phyloP scores from a whole-genome alignment of 1,139 yeast species.

The Zygosaccharomyces pseudobailii region DNA sequence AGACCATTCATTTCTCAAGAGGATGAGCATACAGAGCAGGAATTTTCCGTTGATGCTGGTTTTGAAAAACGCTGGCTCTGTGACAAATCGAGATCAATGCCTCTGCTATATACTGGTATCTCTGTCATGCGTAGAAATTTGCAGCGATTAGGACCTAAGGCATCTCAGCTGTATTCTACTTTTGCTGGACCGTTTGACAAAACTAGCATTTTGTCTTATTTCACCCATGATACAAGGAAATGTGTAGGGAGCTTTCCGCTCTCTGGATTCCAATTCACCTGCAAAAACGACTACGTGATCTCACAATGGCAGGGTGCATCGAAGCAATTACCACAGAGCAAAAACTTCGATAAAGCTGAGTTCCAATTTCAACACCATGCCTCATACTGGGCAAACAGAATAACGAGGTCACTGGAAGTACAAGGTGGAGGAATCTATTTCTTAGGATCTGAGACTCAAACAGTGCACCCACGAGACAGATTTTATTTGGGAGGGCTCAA shows the following conservation, averaged over 20 bases:
- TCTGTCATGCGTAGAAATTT: slow-evolving; percentile 29
- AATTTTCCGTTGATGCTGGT: slow-evolving; percentile 22
- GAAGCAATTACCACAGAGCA: slow-evolving; percentile 16
- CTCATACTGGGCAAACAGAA: slow-evolving; percentile 24
- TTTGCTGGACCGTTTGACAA: slow-evolving; percentile 31
- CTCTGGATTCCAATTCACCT: slow-evolving; percentile 23
- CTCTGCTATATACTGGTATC: slow-evolving; percentile 29
- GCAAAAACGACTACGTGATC: slow-evolving; percentile 28
- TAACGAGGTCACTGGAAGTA: slow-evolving; percentile 27
- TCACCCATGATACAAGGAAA: slow-evolving; percentile 29
- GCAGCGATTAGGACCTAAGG: slow-evolving; percentile 17
- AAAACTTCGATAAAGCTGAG: slow-evolving; percentile 27
- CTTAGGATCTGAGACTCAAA: slow-evolving; percentile 16
- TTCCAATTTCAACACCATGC: slow-evolving; percentile 23
- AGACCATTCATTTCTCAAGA: slow-evolving; percentile 12
- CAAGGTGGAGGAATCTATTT: slow-evolving; percentile 29
- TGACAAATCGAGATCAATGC: slow-evolving; percentile 13
- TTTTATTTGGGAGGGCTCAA: slow-evolving; percentile 70
- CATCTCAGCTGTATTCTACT: slow-evolving; percentile 20
- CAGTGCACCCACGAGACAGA: slow-evolving; percentile 38
- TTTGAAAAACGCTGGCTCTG: slow-evolving; percentile 21
- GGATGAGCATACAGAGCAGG: slow-evolving; percentile 12
- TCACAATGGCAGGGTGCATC: slow-evolving; percentile 18
- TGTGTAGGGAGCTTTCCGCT: slow-evolving; percentile 27
- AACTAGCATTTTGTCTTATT: slow-evolving; percentile 27